These are phyloP conservation scores for Austroboletus niveus DNA, from an alignment of 1,284 basidiomycete species.

Conservation along the genomic window DNA sequence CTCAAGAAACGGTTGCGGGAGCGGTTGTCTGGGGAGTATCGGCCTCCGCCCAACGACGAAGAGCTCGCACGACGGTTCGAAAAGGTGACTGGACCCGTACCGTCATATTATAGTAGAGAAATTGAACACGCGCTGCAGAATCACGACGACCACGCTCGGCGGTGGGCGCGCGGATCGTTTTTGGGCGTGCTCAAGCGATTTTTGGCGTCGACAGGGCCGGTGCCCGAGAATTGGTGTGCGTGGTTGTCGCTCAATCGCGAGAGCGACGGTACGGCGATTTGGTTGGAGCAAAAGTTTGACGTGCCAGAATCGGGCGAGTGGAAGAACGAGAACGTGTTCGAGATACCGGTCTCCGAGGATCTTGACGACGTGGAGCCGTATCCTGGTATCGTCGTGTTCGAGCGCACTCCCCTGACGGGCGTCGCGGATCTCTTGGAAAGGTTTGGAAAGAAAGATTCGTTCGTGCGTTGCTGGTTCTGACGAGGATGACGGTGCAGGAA, in stretches of 20 bases:
- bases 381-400: slow-evolving; percentile 70
- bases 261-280: slow-evolving; percentile 71
- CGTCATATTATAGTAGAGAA: no score
- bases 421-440: slow-evolving; percentile 62
- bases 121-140: slow-evolving; percentile 43
- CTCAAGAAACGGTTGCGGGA: slow-evolving; percentile 47
- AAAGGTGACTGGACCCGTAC: slow-evolving; percentile 45
- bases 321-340: slow-evolving; percentile 56
- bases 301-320: slow-evolving; percentile 61
- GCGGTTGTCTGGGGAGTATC: slow-evolving; percentile 47
- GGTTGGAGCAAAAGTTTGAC: slow-evolving; percentile 71
- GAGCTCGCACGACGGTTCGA: slow-evolving; percentile 61
- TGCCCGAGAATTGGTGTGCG: slow-evolving; percentile 43
- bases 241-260: slow-evolving; percentile 75
- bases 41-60: slow-evolving; percentile 56
- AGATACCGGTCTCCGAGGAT: slow-evolving; percentile 41
- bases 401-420: slow-evolving; percentile 63
- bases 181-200: slow-evolving; percentile 45
- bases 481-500: slow-evolving; percentile 44
- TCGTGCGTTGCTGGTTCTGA: neutral
- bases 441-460: slow-evolving; percentile 32
- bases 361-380: slow-evolving; percentile 24
- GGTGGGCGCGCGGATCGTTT: slow-evolving; percentile 72
- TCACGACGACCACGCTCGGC: slow-evolving; percentile 60
- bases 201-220: slow-evolving; percentile 32